Evolutionary conservation across 768 basidiomycete species (phyloP), one percentile per base, ranked within the genome.

Genomic region (Pulveroboletus ravenelii): DNA sequence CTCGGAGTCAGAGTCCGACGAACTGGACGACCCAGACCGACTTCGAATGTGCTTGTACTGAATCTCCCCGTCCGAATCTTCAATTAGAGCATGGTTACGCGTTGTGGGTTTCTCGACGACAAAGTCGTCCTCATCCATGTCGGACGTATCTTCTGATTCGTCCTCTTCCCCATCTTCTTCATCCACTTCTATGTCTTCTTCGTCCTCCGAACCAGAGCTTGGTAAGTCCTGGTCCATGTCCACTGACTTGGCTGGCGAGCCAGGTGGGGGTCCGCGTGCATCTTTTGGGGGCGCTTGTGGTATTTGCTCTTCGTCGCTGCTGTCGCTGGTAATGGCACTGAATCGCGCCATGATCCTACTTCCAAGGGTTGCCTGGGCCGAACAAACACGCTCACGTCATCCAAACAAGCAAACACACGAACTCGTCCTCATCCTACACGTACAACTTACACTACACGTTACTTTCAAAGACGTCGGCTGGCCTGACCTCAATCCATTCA

Each of bases 251-350:
- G 48, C 43, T 37, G 53, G 57, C 20, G 59, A 56, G 32, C 53
- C 55, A 17, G 54, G 51, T 2, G 35, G 39, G 2, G 25, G 45
- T 43, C 54, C 58, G 13, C 43, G 61, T 23, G 39, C 63, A 56
- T 68, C 61, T 40, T 63, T 27, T 5, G 25, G 47, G 34, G 65
- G 63, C 52, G 67, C 47, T 49, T 68, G 60, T 6, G 67, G 55
- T 31, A 70, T 69, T 31, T 74, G 73, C 47, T 77, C 78, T 62
- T 79, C 77, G 62, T 79, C 79, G 47, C 74, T 74, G 56, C 67
- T 74, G 64, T 82, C 83, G 66, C 78, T 81, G 15, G 73, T 70
- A 62, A 78, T 78, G 29, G 85, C 85, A 50, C 79, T 77, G 71
- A 87, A 88, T 46, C 85, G 82, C 51, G 83, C 75, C 84, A 87